Conservation (phyloP, 805 yeast species). For the Wickerhamomyces ciferrii region DNA sequence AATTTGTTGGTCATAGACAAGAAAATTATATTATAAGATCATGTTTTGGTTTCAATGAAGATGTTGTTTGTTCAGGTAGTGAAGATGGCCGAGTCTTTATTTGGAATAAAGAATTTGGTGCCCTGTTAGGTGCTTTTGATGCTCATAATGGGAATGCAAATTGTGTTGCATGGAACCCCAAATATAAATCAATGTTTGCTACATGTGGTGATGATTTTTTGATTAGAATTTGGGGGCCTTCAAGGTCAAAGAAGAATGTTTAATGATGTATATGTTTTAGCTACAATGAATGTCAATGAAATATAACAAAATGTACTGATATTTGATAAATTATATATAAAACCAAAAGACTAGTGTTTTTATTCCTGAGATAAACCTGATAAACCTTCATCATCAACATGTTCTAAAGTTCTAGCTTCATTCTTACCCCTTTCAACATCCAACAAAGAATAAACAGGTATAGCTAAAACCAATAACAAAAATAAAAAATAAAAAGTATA, state of each 20-base stretch:
- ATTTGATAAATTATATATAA: too few relatives aligned
- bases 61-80: constrained; percentile 72
- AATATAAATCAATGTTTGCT: constrained; percentile 50
- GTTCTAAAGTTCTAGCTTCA: constrained; percentile 42
- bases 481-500: constrained; percentile 66
- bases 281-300: neutral
- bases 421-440: constrained; percentile 58
- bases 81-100: constrained; percentile 75
- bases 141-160: constrained; percentile 70
- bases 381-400: constrained; percentile 13
- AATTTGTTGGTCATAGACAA: constrained; percentile 70
- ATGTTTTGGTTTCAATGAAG: constrained; percentile 69
- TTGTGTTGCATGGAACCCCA: constrained; percentile 71
- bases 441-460: constrained; percentile 50
- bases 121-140: constrained; percentile 48
- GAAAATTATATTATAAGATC: constrained; percentile 67
- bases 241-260: neutral
- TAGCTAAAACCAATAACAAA: constrained; percentile 43
- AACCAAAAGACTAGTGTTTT: neutral
- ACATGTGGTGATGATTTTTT: constrained; percentile 80
- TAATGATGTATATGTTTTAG: neutral
- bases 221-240: constrained; percentile 63
- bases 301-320: too few relatives aligned
- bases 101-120: constrained; percentile 74
- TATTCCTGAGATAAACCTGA: neutral